Base-by-base conservation (phyloP, 2,329 filamentous ascomycete genomes). In the Pseudogymnoascus destructans region DNA sequence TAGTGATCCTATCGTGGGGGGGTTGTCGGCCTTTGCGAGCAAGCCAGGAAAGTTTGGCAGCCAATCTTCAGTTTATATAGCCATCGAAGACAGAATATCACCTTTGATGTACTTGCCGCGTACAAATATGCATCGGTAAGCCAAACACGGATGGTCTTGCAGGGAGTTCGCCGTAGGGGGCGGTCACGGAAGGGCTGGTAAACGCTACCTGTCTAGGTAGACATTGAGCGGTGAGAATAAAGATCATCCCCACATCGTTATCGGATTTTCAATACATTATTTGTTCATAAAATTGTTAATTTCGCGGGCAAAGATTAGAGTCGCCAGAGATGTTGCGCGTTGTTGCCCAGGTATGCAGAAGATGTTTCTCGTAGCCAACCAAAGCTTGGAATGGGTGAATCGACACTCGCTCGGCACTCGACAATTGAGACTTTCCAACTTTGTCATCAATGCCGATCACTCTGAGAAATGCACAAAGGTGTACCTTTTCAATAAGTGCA, bases 271-370 rank as follows among this genome's bases (percentile, higher is more conserved):
- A 17, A 27, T 27, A 49, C 42, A 27, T 27, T 15, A 21, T 17
- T 49, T 9, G 4, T 49, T 49, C 42, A 49, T 49, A 6, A 30
- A 49, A 49, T 27, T 49, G 42, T 27, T 17, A 27, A 49, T 30
- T 49, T 49, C 42, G n/a, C 8, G 15, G 4, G 23, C 13, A 17
- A 9, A 27, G 9, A 49, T 49, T 17, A 49, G n/a, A 49, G 42
- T 30, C 19, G n/a, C 8, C 11, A 10, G n/a, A 30, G n/a, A 27
- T 27, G 17, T 27, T 30, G 42, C 23, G 13, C 42, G 23, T 49
- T 49, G 42, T 49, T 49, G 42, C 42, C 42, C 42, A 49, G 42
- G 42, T 30, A 49, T 49, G 30, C n/a, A 49, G 42, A n/a, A 27
- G 8, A 30, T 49, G 10, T 9, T 11, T 30, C 5, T 30, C 9